These are phyloP conservation scores for Talaromyces wortmannii DNA, from an alignment of 495 filamentous ascomycete genomes.

Conservation along the genomic window DNA sequence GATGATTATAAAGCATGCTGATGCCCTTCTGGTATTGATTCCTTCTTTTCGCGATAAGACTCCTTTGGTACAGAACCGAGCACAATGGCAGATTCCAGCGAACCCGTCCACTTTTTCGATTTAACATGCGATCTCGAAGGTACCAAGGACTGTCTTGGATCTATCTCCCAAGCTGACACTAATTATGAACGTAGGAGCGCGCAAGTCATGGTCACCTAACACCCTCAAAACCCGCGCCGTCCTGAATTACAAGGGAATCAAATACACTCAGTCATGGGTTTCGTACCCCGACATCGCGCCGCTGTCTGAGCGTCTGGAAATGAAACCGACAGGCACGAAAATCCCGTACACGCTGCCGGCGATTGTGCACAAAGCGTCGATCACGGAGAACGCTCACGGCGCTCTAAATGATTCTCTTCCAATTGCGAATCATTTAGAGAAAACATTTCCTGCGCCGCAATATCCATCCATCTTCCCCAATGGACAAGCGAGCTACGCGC, in stretches of 20 bases:
- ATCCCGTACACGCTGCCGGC: conserved; percentile 30
- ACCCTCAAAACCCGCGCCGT: conserved; percentile 29
- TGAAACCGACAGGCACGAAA: conserved; percentile 3
- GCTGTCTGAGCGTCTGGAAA: conserved; percentile 14
- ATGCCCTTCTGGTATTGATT: too few species aligned
- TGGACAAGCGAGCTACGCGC: not conserved
- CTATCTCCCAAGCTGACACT: not conserved
- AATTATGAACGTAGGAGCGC: conserved; percentile 14
- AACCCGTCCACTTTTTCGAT: conserved; percentile 35
- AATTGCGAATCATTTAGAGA: conserved; percentile 30
- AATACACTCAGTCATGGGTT: conserved; percentile 33
- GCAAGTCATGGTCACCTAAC: conserved; percentile 34
- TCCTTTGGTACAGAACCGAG: not conserved
- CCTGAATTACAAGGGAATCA: conserved; percentile 34
- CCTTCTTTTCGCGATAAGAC: too few species aligned
- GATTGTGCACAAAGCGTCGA: conserved; percentile 21
- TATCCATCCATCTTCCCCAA: conserved; percentile 3
- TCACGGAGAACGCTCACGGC: conserved; percentile 17
- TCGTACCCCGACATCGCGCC: conserved; percentile 36
- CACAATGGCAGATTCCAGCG: conserved; percentile 17
- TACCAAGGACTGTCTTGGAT: conserved; percentile 2
- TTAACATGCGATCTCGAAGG: conserved; percentile 24
- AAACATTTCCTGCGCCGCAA: conserved; percentile 17
- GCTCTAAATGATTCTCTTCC: conserved; percentile 32
- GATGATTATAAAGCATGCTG: not conserved